Evolutionary conservation across 2,329 filamentous ascomycete genomes (phyloP), one percentile per base, ranked within the genome.

Genomic region (Diaporthe batatas): DNA sequence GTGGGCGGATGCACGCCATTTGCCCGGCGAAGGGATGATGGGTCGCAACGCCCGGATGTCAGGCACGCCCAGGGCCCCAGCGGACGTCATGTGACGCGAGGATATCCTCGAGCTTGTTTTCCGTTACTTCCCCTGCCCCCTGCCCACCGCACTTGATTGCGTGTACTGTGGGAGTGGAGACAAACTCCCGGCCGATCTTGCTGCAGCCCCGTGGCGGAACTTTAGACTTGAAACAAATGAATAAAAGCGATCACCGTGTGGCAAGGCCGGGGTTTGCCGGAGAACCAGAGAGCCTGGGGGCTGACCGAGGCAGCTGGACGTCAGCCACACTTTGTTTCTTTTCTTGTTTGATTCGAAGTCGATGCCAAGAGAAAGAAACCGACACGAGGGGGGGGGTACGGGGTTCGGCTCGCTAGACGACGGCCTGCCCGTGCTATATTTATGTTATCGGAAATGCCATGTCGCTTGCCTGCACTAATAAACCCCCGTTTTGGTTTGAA

Each of bases 201-300:
- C 62, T 65, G 62, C 62, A 59, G 32, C 44, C 42, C 55, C 55
- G n/a, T 62, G 47, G 68, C 58, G 68, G 55, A 53, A 73, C 68
- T 73, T 59, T 49, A 68, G 72, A 73, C 72, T 62, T 68, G 72
- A 71, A 71, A 73, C 59, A 58, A 67, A 71, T 42, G 59, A 70
- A 32, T 49, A 42, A 73, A 62, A 71, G 59, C 59, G 68, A 71
- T 71, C 72, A 71, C 53, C 51, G 58, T 44, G 42, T 58, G 42
- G 47, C 47, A 25, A 34, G 54, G 42, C 55, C 44, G 55, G 55
- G 32, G 44, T 65, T 25, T 42, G 62, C 62, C 59, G n/a, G 53
- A 57, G 67, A 39, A 54, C 11, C 16, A 34, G 54, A 58, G 68
- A 29, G 44, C 6, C 32, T 21, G 51, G 49, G 68, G 32, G 49